Base-by-base conservation (phyloP, 1,284 basidiomycete genomes). In the Schizopora paradoxa region DNA sequence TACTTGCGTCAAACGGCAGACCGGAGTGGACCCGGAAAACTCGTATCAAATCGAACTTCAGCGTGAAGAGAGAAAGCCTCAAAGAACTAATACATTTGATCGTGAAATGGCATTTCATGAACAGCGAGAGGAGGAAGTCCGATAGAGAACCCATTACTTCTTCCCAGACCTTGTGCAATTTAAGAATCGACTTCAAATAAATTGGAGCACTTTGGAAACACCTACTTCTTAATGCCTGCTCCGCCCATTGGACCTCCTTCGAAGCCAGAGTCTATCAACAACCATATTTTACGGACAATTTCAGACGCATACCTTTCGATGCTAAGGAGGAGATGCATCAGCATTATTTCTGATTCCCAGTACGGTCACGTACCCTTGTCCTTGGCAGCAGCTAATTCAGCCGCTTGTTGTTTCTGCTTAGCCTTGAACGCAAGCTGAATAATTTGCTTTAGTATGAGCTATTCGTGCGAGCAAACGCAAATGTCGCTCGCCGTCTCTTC, bases 171-270 rank as follows among this genome's bases (percentile, higher is more conserved):
- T 85, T 55, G 42, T 28, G 31, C 22, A 13, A 27, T 23, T n/a
- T 54, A 45, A 49, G 38, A 29, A 47, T 49, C 21, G 21, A 16
- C 18, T 31, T 34, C 26, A 41, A 32, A 6, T 11, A 10, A 25
- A 8, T 27, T 2, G 22, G 7, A 35, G 25, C 18, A 5, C 28
- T 27, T 18, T 21, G 14, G 13, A 18, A 4, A 23, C 14, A 51
- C 55, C 19, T 61, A 86, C 86, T 89, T 87, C 76, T 89, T 89
- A 70, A 89, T 86, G 28, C 86, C 86, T 37, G 76, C 76, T 27
- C 85, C 48, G 6, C 44, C 82, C 43, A 78, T 73, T 22, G 82
- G 66, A 26, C 85, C 84, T 55, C 76, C 86, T 79, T 60, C 51
- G 48, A 40, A 46, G 26, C 6, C 39, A 18, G 26, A 27, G 22